A percentile compares a stretch with the other conserved stretches of the same genome.
These are phyloP conservation scores for Coelastrella sp. DNA, from an alignment of 139 green algal genomes.

Conservation along the genomic window DNA sequence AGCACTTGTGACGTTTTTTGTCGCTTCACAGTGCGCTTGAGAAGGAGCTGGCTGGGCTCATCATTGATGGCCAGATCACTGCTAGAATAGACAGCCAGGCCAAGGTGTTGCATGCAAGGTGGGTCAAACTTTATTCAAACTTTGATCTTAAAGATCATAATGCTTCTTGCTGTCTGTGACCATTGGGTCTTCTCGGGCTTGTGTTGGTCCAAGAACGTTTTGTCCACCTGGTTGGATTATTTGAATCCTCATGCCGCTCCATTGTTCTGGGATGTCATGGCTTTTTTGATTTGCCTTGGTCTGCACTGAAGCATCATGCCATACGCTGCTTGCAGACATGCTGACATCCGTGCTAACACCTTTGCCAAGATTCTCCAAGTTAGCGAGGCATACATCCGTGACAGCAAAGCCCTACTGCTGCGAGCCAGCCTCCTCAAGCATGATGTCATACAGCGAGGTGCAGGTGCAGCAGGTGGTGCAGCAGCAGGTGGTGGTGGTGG, in stretches of 20 bases:
- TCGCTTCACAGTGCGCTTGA: constrained; percentile 62
- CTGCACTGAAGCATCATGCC: too few species aligned
- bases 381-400: constrained; percentile 75
- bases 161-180: background rate
- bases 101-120: constrained; percentile 81
- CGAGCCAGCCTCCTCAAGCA: constrained; percentile 82
- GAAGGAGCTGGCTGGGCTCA: constrained; percentile 86
- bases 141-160: too few species aligned
- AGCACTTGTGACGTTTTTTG: background rate
- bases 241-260: too few species aligned
- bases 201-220: background rate
- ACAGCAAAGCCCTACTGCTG: constrained; percentile 82
- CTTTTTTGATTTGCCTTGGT: too few species aligned
- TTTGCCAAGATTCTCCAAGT: constrained; percentile 69
- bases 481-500: background rate
- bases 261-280: too few species aligned
- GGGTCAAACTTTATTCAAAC: too few species aligned
- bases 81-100: constrained; percentile 90
- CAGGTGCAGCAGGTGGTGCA: background rate
- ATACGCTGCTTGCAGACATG: constrained; percentile 42
- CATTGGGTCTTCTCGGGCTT: too few species aligned
- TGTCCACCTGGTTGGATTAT: background rate
- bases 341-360: constrained; percentile 78
- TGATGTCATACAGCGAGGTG: constrained; percentile 76
- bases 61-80: constrained; percentile 82